Percentiles rank a stretch among this genome's conserved stretches.
Conservation (phyloP, 2,329 filamentous ascomycete genomes). For the Fusarium piperis region DNA sequence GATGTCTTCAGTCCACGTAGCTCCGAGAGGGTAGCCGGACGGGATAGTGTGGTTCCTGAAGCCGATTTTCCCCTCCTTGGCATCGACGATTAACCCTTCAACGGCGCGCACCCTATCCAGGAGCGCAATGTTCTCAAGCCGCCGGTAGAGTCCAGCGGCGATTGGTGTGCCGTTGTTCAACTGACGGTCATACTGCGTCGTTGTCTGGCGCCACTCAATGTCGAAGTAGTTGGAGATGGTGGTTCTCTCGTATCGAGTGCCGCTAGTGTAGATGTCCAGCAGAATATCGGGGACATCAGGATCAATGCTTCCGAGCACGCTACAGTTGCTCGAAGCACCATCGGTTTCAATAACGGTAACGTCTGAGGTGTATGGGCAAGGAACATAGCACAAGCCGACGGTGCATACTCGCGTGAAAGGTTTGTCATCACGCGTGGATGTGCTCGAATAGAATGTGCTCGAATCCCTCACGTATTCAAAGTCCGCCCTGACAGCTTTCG, state of each 20-base stretch:
- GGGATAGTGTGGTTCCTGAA: slow-evolving; percentile 56
- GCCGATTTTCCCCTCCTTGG: slow-evolving; percentile 51
- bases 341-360: background rate
- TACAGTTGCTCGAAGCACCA: background rate
- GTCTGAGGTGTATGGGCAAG: slow-evolving; percentile 16
- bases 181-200: background rate
- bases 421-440: background rate
- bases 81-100: slow-evolving; percentile 56
- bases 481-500: background rate
- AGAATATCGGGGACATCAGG: slow-evolving; percentile 9
- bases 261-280: slow-evolving; percentile 10
- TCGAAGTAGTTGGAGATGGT: slow-evolving; percentile 20
- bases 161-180: slow-evolving; percentile 8
- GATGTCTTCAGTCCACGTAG: slow-evolving; percentile 56
- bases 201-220: slow-evolving; percentile 21
- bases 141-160: slow-evolving; percentile 1
- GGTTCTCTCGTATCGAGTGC: background rate
- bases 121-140: slow-evolving; percentile 8
- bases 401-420: slow-evolving; percentile 9
- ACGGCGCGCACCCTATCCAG: slow-evolving; percentile 35
- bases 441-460: slow-evolving; percentile 8
- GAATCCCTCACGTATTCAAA: slow-evolving; percentile 14
- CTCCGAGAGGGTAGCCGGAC: background rate
- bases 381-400: background rate
- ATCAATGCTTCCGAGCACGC: background rate